Evolutionary conservation across 495 filamentous ascomycete species (phyloP).

Genomic region (Friedmanniomyces simplex): DNA sequence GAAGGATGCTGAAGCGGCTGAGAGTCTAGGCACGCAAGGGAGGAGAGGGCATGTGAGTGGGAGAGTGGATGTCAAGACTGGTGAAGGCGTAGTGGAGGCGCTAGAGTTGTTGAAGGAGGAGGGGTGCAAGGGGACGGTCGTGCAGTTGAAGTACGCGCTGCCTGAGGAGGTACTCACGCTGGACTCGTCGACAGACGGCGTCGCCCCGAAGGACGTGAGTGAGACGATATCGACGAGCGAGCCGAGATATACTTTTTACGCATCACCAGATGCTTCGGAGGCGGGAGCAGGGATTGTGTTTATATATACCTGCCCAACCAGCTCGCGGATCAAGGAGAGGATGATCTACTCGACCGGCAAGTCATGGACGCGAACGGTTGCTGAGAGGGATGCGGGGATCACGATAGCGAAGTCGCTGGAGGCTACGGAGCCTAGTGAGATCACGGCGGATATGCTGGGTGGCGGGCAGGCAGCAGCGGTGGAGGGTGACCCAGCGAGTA

Average conservation of each 20-base stretch:
- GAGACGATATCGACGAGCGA: constrained; percentile 63
- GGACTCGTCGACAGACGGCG: constrained; percentile 42
- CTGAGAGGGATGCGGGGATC: constrained; percentile 58
- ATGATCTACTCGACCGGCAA: constrained; percentile 92
- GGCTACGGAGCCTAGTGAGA: constrained; percentile 62
- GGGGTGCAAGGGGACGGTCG: constrained; percentile 47
- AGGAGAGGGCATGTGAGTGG: constrained; percentile 45
- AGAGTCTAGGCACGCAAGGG: constrained; percentile 56
- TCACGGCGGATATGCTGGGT: constrained; percentile 70
- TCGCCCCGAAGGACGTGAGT: constrained; percentile 40
- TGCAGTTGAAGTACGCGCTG: constrained; percentile 76
- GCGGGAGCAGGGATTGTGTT: constrained; percentile 58
- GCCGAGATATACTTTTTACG: constrained; percentile 86
- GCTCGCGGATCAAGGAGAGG: constrained; percentile 73
- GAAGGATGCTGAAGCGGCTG: constrained; percentile 68
- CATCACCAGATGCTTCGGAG: constrained; percentile 36
- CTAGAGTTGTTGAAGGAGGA: constrained; percentile 34
- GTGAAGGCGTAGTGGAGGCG: constrained; percentile 53
- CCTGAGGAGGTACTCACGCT: constrained; percentile 70
- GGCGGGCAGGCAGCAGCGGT: not conserved
- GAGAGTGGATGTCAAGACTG: constrained; percentile 45
- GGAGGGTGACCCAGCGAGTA: constrained; percentile 48
- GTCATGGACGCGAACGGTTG: constrained; percentile 55
- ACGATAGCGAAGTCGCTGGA: constrained; percentile 57
- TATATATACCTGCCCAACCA: constrained; percentile 83